phyloP scores from a whole-genome alignment of 345 rosid genomes.

The Linum tenue region DNA sequence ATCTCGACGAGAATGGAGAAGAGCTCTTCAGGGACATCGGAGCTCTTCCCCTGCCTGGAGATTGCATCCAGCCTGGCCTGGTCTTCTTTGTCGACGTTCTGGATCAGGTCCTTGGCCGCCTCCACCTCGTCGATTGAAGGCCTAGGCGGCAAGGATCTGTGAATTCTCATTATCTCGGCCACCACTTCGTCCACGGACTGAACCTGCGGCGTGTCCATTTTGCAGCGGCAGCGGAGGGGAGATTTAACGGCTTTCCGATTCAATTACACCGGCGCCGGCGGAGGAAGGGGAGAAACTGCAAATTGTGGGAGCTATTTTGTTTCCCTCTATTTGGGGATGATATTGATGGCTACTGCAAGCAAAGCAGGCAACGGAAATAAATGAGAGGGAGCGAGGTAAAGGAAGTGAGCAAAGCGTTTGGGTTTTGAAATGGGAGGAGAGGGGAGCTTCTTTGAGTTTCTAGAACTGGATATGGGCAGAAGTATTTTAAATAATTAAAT shows the following conservation, averaged over 20 bases:
- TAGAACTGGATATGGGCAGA: background rate
- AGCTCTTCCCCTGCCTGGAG: conserved; percentile 33
- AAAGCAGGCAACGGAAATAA: background rate
- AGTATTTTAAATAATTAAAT: too few relatives aligned
- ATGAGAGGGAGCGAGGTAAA: background rate
- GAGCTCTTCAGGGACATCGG: conserved; percentile 64
- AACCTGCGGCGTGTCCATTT: conserved; percentile 31
- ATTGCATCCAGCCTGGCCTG: conserved; percentile 56
- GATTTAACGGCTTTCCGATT: background rate
- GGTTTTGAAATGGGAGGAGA: background rate
- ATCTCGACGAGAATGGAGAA: conserved; percentile 60
- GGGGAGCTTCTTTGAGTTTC: background rate
- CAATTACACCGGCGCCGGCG: background rate
- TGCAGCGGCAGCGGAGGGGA: background rate
- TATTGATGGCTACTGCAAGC: too few relatives aligned
- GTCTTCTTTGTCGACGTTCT: conserved; percentile 68
- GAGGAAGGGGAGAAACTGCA: background rate
- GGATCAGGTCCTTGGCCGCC: conserved; percentile 55
- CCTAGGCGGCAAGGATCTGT: conserved; percentile 64
- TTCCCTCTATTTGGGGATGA: too few relatives aligned
- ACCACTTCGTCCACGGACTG: conserved; percentile 47
- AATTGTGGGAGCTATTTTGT: too few relatives aligned
- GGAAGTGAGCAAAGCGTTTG: background rate
- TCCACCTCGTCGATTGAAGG: conserved; percentile 75
- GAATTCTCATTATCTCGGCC: conserved; percentile 80